Base-by-base conservation (phyloP, 192 early-diverging fungal genomes). In the Mortierella antarctica region DNA sequence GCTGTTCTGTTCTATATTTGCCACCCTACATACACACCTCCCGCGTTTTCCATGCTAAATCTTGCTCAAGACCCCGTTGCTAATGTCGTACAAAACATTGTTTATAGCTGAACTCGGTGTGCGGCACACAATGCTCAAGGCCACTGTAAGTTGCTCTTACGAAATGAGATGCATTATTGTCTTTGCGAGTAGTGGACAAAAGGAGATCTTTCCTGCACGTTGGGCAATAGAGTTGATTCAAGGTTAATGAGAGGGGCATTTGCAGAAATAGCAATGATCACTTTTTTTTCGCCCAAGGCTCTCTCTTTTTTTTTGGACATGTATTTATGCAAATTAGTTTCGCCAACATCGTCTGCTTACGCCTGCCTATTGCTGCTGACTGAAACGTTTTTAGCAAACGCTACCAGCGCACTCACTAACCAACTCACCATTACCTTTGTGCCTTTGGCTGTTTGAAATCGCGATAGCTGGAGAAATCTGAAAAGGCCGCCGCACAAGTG, bases 381-480 rank as follows among this genome's bases (percentile, higher is more conserved):
- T 41, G n/a, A 66, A 42, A 15, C 6, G 65, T 53, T 69, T 57
- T 60, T 47, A 41, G 46, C 17, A 48, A 9, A 59, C 60, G 44
- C n/a, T 11, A 15, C 40, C 50, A 46, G 49, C 67, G 50, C 67
- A 68, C 54, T 23, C 54, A 23, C 54, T 42, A 13, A 58, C 57
- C 17, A 13, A 59, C 31, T 48, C 65, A 53, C 21, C 21, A 40
- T 41, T 66, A 45, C 39, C 10, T 56, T 59, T 52, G 51, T 60
- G 18, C 23, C 18, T 65, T 39, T 23, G 52, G 10, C n/a, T 31
- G 15, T 54, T 47, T 20, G 21, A 53, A 11, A 14, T 14, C 20
- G 31, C 15, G 57, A 60, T 63, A 80, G 77, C 77, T 80, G 23
- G 77, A 80, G 52, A 80, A 72, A 44, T 80, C 77, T 40, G 77